Evolutionary conservation across 257 asterid genomes (phyloP).

Genomic region (Oldenlandia corymbosa): DNA sequence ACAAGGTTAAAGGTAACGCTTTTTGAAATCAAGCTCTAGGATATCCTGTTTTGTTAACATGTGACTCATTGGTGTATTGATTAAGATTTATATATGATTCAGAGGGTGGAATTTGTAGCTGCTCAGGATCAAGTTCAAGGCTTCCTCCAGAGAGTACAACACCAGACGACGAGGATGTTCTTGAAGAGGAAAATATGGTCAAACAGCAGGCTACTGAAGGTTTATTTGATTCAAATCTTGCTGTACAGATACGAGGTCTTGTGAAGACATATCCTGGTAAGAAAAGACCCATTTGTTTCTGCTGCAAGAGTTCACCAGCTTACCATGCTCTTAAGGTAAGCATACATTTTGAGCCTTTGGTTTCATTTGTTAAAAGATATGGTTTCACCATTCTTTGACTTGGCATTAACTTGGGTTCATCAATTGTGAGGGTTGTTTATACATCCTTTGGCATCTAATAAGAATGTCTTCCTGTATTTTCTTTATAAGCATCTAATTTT

Average conservation of each 20-base stretch:
- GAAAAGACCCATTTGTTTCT: constrained; percentile 55
- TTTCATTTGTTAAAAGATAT: not conserved
- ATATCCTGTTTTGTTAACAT: not conserved
- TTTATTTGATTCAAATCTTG: constrained; percentile 43
- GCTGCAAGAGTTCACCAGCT: constrained; percentile 69
- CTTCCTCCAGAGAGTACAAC: constrained; percentile 45
- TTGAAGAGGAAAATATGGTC: constrained; percentile 77
- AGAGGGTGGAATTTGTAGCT: constrained; percentile 86
- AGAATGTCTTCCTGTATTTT: not conserved
- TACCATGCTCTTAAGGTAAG: constrained; percentile 90
- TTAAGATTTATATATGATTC: constrained; percentile 15
- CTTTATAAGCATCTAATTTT: too few species aligned
- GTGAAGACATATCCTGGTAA: constrained; percentile 67
- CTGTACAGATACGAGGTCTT: constrained; percentile 84
- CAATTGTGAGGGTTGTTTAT: not conserved
- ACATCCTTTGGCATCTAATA: not conserved
- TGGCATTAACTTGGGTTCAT: not conserved
- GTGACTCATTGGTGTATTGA: not conserved
- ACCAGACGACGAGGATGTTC: constrained; percentile 88
- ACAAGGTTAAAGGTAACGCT: constrained; percentile 55
- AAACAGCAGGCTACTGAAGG: constrained; percentile 63
- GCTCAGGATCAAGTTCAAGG: constrained; percentile 48
- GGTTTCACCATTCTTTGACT: not conserved
- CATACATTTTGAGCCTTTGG: not conserved
- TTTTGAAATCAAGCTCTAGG: constrained; percentile 3